These are phyloP conservation scores for Neonectria ditissima DNA, from an alignment of 2,329 filamentous ascomycete species.

Conservation along the genomic window DNA sequence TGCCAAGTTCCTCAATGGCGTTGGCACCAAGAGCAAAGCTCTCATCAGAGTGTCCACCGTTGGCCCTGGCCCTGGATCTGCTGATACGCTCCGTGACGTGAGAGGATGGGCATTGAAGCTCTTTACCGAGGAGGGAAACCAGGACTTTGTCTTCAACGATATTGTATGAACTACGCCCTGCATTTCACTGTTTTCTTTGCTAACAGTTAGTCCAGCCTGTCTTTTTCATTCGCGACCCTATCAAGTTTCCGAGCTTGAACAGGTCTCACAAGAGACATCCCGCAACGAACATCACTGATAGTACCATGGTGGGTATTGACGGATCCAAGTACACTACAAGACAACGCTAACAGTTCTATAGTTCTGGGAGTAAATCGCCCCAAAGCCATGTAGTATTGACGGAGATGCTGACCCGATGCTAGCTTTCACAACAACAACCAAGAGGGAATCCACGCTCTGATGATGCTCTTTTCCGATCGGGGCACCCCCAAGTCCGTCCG, in stretches of 20 bases:
- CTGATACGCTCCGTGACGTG: conserved; percentile 76
- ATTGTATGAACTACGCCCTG: conserved; percentile 53
- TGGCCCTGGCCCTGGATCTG: conserved; percentile 73
- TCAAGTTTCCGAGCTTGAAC: conserved; percentile 81
- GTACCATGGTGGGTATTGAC: conserved; percentile 60
- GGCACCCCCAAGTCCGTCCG: conserved; percentile 61
- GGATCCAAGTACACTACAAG: not conserved
- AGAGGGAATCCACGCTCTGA: conserved; percentile 58
- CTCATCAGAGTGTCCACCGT: conserved; percentile 79
- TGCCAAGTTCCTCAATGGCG: conserved; percentile 64
- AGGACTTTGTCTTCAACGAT: conserved; percentile 82
- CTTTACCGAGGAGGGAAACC: conserved; percentile 78
- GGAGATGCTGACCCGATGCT: not conserved
- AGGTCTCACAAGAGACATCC: conserved; percentile 84
- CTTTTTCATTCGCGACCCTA: conserved; percentile 81
- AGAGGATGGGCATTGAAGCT: conserved; percentile 71
- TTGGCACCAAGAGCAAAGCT: conserved; percentile 66
- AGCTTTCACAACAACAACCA: conserved; percentile 66
- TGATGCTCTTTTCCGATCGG: conserved; percentile 64
- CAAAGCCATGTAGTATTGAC: too few relatives aligned
- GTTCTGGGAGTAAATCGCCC: conserved; percentile 51
- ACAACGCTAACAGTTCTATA: not conserved
- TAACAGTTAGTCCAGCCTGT: conserved; percentile 58
- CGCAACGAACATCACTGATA: conserved; percentile 76
- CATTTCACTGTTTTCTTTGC: too few relatives aligned